A percentile compares a stretch with the other conserved stretches of the same genome.
Evolutionary conservation across 805 yeast genomes (phyloP).

Genomic region (Candida vaughaniae): DNA sequence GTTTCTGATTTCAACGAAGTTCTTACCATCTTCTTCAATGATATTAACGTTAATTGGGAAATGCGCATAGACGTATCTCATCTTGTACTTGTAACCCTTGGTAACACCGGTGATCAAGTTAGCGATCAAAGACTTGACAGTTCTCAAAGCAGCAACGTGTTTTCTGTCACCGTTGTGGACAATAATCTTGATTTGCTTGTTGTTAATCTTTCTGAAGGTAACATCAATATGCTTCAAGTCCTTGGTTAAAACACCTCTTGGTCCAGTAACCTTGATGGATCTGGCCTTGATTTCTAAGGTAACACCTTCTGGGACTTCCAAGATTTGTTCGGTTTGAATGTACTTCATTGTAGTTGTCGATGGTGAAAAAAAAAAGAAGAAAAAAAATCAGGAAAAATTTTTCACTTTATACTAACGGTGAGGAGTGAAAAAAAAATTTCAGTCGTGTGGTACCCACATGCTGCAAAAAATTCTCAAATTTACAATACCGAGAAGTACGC

Average conservation of each 20-base stretch:
- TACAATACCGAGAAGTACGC: too few relatives aligned
- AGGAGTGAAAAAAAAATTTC: slow-evolving; percentile 5
- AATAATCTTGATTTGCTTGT: slow-evolving; percentile 76
- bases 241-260: slow-evolving; percentile 94
- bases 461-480: too few relatives aligned
- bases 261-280: slow-evolving; percentile 86
- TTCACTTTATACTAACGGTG: slow-evolving; percentile 6
- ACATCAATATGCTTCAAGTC: slow-evolving; percentile 93
- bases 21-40: slow-evolving; percentile 70
- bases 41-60: slow-evolving; percentile 99
- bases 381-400: slow-evolving; percentile 7
- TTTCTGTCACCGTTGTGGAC: slow-evolving; percentile 99
- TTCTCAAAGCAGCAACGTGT: slow-evolving; percentile 99
- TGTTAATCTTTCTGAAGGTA: slow-evolving; percentile 77
- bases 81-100: slow-evolving; percentile 98
- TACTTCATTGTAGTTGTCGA: slow-evolving; percentile 56
- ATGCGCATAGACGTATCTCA: slow-evolving; percentile 99
- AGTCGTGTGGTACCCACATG: slow-evolving; percentile 5
- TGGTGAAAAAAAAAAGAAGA: background rate
- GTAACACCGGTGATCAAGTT: slow-evolving; percentile 99
- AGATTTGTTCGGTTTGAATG: slow-evolving; percentile 82
- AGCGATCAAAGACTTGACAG: slow-evolving; percentile 91
- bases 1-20: slow-evolving; percentile 94
- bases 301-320: slow-evolving; percentile 90
- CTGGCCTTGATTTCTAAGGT: slow-evolving; percentile 90